Evolutionary conservation across 2,329 filamentous ascomycete species (phyloP), one percentile per base, ranked within the genome.

Genomic region (Venturia effusa): DNA sequence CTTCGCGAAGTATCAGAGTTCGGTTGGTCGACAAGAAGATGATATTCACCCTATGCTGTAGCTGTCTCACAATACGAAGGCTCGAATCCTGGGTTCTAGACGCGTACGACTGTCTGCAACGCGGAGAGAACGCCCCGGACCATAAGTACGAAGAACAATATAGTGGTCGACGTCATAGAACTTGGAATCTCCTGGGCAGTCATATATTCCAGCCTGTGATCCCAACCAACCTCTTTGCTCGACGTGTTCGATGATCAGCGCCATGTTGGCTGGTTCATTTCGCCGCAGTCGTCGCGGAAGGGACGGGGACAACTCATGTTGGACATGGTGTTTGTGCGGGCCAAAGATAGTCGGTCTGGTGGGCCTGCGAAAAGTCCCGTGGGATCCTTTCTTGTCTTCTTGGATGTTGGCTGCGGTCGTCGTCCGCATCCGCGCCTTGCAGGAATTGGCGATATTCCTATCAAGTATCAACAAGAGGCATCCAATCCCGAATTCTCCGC

Each of bases 111-210:
- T 11, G 4, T 1, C 10, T 7, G 30, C 27, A 13, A 34, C 15
- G 30, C 51, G 27, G 15, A 34, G 51, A 32, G 30, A 34, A 57
- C 11, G 30, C 51, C 51, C n/a, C 15, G 17, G 22, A 17, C 51
- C 27, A 57, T 34, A n/a, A n/a, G n/a, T n/a, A 30, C 17, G 51
- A 57, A 11, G 30, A 15, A 34, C 27, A 30, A 34, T 34, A 57
- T 10, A 57, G 51, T 55, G 24, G 48, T 55, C 48, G 48, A 55
- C 48, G 48, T 55, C 48, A 55, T 55, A 55, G 48, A 55, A 34
- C 27, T 30, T 34, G 19, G 30, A 4, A 8, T 39, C 37, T n/a
- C 19, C n/a, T 57, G 15, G 7, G 22, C 4, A 32, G 48, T 13
- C 34, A 22, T 57, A 57, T 34, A 34, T 8, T 34, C 15, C 27